Conservation (phyloP, 768 basidiomycete species). For the Kwoniella heveanensis region DNA sequence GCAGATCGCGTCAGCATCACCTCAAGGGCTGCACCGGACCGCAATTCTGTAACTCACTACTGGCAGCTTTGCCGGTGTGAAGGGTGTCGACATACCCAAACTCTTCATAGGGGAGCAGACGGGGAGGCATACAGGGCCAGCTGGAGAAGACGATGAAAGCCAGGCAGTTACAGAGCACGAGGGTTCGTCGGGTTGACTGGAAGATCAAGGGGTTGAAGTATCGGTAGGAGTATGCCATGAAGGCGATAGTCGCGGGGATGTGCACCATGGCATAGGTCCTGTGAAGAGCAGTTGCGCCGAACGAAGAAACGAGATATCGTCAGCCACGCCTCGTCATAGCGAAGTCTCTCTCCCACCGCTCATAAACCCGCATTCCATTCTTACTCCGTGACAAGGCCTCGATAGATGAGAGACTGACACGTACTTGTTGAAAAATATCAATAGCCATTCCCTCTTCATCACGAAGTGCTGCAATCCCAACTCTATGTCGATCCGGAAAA, state of each 20-base stretch:
- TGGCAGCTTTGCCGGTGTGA: slow-evolving; percentile 44
- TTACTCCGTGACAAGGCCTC: not conserved
- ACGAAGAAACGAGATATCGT: not conserved
- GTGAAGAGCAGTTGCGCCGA: not conserved
- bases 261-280: slow-evolving; percentile 52
- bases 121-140: slow-evolving; percentile 51
- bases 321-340: not conserved
- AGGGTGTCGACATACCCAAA: slow-evolving; percentile 47
- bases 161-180: slow-evolving; percentile 45
- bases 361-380: too few relatives aligned
- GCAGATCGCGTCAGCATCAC: slow-evolving; percentile 3
- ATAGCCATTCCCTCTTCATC: slow-evolving; percentile 29
- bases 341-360: too few relatives aligned
- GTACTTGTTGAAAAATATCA: slow-evolving; percentile 46
- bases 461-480: slow-evolving; percentile 36
- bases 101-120: slow-evolving; percentile 38
- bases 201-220: slow-evolving; percentile 39
- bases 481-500: slow-evolving; percentile 41
- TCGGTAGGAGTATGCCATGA: slow-evolving; percentile 42
- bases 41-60: slow-evolving; percentile 21
- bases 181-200: slow-evolving; percentile 41
- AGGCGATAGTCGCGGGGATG: slow-evolving; percentile 49
- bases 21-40: not conserved
- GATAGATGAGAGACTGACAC: slow-evolving; percentile 8
- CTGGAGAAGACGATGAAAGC: slow-evolving; percentile 47